These are phyloP conservation scores for Mucor irregularis DNA, from an alignment of 371 early-diverging fungal species.

Conservation along the genomic window DNA sequence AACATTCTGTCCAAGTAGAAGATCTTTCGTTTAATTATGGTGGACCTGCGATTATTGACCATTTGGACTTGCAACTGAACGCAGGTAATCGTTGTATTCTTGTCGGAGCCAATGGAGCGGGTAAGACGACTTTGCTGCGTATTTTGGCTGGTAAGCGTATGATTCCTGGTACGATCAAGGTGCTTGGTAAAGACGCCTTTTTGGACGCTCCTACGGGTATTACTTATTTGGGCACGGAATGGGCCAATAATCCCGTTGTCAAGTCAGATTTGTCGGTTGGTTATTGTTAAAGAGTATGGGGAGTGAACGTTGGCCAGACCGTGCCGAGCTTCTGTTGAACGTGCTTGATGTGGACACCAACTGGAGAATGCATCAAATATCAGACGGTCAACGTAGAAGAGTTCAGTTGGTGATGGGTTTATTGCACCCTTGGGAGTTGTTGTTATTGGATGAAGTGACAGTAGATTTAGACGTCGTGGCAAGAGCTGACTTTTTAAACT, in stretches of 20 bases:
- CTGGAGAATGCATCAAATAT: slow-evolving; percentile 77
- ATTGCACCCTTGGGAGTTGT: slow-evolving; percentile 69
- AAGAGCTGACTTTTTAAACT: slow-evolving; percentile 65
- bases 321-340: slow-evolving; percentile 59
- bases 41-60: slow-evolving; percentile 56
- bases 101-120: slow-evolving; percentile 68
- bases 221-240: slow-evolving; percentile 83
- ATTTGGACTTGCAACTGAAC: slow-evolving; percentile 53
- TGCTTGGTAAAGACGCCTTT: slow-evolving; percentile 68
- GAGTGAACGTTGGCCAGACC: slow-evolving; percentile 64
- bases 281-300: slow-evolving; percentile 69
- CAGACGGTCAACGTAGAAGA: slow-evolving; percentile 69
- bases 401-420: slow-evolving; percentile 82
- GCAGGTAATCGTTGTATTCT: slow-evolving; percentile 65
- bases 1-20: slow-evolving; percentile 29
- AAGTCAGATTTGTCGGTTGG: slow-evolving; percentile 68
- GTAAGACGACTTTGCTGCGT: slow-evolving; percentile 66
- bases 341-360: slow-evolving; percentile 71
- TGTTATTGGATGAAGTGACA: slow-evolving; percentile 82
- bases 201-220: slow-evolving; percentile 62
- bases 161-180: slow-evolving; percentile 54
- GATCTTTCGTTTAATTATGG: slow-evolving; percentile 64
- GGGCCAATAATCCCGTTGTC: slow-evolving; percentile 64
- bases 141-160: slow-evolving; percentile 74
- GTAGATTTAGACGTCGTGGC: slow-evolving; percentile 83